A percentile compares a stretch with the other conserved stretches of the same genome.
Conservation (phyloP, 1,284 basidiomycete genomes). For the Tilletia setariae region DNA sequence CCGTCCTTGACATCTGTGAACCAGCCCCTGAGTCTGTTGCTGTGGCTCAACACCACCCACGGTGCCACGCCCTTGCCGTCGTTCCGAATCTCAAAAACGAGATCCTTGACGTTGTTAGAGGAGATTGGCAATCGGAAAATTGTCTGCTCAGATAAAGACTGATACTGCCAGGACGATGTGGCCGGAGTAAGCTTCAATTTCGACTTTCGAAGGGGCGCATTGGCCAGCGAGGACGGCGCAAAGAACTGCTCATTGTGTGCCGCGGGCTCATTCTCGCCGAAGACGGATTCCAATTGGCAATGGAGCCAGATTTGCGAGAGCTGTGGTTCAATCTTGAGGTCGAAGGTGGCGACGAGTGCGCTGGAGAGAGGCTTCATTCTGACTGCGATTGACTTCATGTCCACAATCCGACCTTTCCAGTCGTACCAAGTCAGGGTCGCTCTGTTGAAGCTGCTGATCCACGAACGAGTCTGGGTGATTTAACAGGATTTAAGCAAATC, state of each 20-base stretch:
- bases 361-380: not conserved
- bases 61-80: slow-evolving; percentile 9
- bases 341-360: not conserved
- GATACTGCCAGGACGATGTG: not conserved
- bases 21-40: slow-evolving; percentile 1
- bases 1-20: not conserved
- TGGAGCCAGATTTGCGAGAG: no score
- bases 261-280: no score
- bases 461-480: slow-evolving; percentile 12
- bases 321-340: not conserved
- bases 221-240: not conserved
- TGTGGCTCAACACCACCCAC: slow-evolving; percentile 7
- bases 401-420: not conserved
- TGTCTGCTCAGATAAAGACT: not conserved
- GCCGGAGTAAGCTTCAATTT: not conserved
- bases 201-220: not conserved
- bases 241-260: slow-evolving; percentile 6
- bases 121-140: no score
- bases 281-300: no score
- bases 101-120: not conserved
- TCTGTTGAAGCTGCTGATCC: not conserved
- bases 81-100: not conserved
- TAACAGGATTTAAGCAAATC: not conserved
- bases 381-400: no score
- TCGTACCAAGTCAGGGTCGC: slow-evolving; percentile 18